Conservation (phyloP, 2,329 filamentous ascomycete species). For the Epichloe baconii region DNA sequence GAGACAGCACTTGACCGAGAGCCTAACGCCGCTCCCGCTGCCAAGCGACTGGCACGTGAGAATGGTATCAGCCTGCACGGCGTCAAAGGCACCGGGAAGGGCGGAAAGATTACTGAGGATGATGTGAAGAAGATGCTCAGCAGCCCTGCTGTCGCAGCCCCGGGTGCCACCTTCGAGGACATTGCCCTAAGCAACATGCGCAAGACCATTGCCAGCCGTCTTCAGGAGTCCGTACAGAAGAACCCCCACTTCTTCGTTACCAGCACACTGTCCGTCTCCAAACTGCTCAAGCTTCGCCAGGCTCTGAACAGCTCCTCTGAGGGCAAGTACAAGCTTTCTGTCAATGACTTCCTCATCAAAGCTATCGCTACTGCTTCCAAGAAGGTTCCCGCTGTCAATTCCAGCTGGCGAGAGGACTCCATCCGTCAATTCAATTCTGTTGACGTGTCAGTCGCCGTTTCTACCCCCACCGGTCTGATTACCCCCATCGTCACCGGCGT, state of each 20-base stretch:
- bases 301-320: constrained; percentile 81
- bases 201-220: constrained; percentile 89
- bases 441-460: constrained; percentile 90
- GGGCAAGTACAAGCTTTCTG: constrained; percentile 97
- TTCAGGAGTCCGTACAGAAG: constrained; percentile 75
- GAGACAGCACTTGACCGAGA: constrained; percentile 76
- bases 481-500: constrained; percentile 92
- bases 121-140: constrained; percentile 82
- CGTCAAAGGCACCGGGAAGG: constrained; percentile 77
- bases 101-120: constrained; percentile 78
- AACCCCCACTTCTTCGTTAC: constrained; percentile 99
- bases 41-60: constrained; percentile 73
- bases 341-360: constrained; percentile 99
- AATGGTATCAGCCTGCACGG: constrained; percentile 64
- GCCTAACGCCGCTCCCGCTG: constrained; percentile 57
- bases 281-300: constrained; percentile 91
- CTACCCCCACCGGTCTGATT: constrained; percentile 87
- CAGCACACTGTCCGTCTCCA: constrained; percentile 77
- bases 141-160: constrained; percentile 36
- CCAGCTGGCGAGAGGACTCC: constrained; percentile 78
- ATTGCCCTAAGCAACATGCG: constrained; percentile 82
- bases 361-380: constrained; percentile 75
- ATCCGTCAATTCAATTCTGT: constrained; percentile 91
- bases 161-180: constrained; percentile 66
- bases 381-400: constrained; percentile 94